Percentiles rank a stretch among this genome's conserved stretches.
These are phyloP conservation scores for Graphilbum ipis-grandicollis DNA, from an alignment of 2,329 filamentous ascomycete species.

Conservation along the genomic window DNA sequence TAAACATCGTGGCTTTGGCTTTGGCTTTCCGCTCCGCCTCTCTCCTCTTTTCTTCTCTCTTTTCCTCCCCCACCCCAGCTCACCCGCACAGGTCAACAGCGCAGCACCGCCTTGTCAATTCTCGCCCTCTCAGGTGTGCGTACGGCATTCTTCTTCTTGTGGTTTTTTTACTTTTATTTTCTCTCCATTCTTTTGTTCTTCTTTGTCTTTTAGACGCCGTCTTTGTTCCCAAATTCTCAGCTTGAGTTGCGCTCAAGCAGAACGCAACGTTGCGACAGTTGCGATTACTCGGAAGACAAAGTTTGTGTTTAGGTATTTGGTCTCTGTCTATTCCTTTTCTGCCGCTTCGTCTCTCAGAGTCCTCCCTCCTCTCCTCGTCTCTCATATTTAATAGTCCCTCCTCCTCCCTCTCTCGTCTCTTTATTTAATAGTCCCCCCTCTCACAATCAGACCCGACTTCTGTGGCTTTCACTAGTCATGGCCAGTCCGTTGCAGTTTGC, in stretches of 20 bases:
- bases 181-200: not conserved
- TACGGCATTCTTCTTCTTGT: constrained; percentile 15
- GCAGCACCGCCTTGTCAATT: constrained; percentile 25
- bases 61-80: constrained; percentile 6
- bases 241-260: no score
- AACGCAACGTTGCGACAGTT: no score
- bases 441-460: no score
- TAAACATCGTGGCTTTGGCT: constrained; percentile 11
- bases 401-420: no score
- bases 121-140: constrained; percentile 19
- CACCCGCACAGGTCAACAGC: constrained; percentile 14
- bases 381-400: no score
- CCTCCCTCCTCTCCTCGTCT: no score
- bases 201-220: not conserved
- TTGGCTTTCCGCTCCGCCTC: constrained; percentile 1
- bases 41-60: constrained; percentile 6
- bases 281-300: no score
- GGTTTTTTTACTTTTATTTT: no score
- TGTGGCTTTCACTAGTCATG: constrained; percentile 92
- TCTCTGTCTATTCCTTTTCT: no score
- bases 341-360: no score
- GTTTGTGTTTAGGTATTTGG: no score
- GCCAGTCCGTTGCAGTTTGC: constrained; percentile 85
- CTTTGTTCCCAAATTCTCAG: not conserved
- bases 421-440: no score